These are phyloP conservation scores for Serendipita vermifera DNA, from an alignment of 768 basidiomycete species.

Conservation along the genomic window DNA sequence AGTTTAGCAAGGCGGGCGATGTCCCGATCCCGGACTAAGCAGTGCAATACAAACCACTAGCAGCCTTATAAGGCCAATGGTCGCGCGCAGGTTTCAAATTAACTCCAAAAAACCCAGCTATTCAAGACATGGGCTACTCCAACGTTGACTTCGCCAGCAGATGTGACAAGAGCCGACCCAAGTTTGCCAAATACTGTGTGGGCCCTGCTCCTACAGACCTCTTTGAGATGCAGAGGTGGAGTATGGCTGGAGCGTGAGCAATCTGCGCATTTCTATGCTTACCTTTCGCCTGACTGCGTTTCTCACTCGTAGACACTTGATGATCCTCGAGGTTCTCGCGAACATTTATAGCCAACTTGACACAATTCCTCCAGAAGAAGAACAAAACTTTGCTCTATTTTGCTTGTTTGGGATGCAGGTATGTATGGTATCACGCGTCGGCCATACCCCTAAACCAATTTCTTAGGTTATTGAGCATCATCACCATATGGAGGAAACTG, in stretches of 20 bases:
- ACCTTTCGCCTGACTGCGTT: too few species aligned
- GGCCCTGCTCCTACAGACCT: neutral
- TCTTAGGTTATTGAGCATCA: neutral
- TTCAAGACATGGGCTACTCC: too few species aligned
- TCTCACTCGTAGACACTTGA: neutral
- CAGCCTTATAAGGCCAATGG: too few species aligned
- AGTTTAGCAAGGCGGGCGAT: too few species aligned
- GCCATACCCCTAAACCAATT: too few species aligned
- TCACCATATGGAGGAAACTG: conserved; percentile 4
- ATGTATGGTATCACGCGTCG: neutral
- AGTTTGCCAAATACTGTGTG: conserved; percentile 4
- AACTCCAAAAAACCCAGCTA: too few species aligned
- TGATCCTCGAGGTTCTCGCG: neutral
- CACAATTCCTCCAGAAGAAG: neutral
- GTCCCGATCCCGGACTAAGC: too few species aligned
- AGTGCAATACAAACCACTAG: too few species aligned
- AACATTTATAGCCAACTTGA: neutral
- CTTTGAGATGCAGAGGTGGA: neutral
- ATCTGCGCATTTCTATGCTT: too few species aligned
- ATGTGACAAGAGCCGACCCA: neutral
- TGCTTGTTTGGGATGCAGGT: neutral
- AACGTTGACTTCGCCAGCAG: neutral
- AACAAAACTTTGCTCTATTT: neutral
- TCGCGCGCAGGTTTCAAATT: too few species aligned
- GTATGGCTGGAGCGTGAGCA: conserved; percentile 1